These are phyloP conservation scores for Rhodomyrtus tomentosa DNA, from an alignment of 345 rosid species.

Conservation along the genomic window DNA sequence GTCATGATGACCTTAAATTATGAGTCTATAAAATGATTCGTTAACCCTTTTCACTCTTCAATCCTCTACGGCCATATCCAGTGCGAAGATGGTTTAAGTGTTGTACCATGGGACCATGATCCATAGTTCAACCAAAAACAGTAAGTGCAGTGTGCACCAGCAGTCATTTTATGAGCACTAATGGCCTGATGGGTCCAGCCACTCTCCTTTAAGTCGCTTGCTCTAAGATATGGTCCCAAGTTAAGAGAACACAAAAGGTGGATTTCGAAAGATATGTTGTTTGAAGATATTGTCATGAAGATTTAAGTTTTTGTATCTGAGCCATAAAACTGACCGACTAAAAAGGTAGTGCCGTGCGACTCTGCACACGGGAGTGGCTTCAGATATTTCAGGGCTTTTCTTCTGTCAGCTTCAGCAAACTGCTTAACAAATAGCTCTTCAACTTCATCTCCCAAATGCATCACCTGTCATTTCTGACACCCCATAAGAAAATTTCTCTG, in stretches of 20 bases:
- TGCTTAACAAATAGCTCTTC: constrained; percentile 74
- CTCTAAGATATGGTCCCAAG: not conserved
- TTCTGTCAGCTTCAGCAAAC: constrained; percentile 66
- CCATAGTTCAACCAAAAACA: not conserved
- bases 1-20: not conserved
- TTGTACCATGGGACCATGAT: not conserved
- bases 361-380: constrained; percentile 68
- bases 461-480: constrained; percentile 58
- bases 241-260: not conserved
- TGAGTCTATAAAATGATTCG: not conserved
- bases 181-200: not conserved
- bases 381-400: constrained; percentile 84
- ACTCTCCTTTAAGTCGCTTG: not conserved
- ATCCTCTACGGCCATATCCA: not conserved
- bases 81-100: not conserved
- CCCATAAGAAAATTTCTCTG: not conserved
- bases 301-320: not conserved
- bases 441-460: constrained; percentile 74
- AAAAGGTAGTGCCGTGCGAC: constrained; percentile 78
- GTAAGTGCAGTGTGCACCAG: not conserved
- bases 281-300: not conserved
- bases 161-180: not conserved
- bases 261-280: not conserved
- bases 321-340: constrained; percentile 56
- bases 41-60: not conserved